Conservation (phyloP, 257 asterid species). For the Rhazya stricta region DNA sequence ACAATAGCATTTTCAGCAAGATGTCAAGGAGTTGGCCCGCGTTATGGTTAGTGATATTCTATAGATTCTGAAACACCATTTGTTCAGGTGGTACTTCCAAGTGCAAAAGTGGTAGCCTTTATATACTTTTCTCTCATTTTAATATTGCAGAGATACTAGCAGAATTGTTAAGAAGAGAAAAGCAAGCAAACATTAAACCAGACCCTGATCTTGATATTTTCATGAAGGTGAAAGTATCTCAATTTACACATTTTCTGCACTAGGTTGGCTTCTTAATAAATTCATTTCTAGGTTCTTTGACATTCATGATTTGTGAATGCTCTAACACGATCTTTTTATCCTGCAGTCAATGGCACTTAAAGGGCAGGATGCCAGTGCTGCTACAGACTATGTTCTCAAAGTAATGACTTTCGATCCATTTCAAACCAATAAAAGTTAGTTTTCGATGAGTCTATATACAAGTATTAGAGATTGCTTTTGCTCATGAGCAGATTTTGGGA, state of each 20-base stretch:
- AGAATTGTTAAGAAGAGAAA: slow-evolving; percentile 81
- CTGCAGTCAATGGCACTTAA: slow-evolving; percentile 7
- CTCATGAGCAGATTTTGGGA: slow-evolving; percentile 57
- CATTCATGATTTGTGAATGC: not conserved
- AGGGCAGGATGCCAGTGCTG: slow-evolving; percentile 2
- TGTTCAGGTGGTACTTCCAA: not conserved
- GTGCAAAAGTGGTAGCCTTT: not conserved
- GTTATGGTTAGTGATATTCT: slow-evolving; percentile 46
- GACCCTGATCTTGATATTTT: slow-evolving; percentile 79
- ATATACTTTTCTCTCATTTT: slow-evolving; percentile 1
- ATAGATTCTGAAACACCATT: too few species aligned
- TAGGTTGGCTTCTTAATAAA: not conserved
- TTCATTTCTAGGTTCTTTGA: not conserved
- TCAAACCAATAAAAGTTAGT: not conserved
- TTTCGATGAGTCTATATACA: not conserved
- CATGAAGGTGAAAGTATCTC: slow-evolving; percentile 59
- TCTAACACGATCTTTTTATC: not conserved
- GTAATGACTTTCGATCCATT: not conserved
- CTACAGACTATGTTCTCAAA: slow-evolving; percentile 12
- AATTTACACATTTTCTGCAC: not conserved
- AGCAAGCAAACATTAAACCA: slow-evolving; percentile 73
- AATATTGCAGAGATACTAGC: slow-evolving; percentile 60
- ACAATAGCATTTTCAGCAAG: slow-evolving; percentile 84
- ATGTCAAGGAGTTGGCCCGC: slow-evolving; percentile 89
- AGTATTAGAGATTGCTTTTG: not conserved